Conservation (phyloP, 2,329 filamentous ascomycete species). For the Colletotrichum sp. region DNA sequence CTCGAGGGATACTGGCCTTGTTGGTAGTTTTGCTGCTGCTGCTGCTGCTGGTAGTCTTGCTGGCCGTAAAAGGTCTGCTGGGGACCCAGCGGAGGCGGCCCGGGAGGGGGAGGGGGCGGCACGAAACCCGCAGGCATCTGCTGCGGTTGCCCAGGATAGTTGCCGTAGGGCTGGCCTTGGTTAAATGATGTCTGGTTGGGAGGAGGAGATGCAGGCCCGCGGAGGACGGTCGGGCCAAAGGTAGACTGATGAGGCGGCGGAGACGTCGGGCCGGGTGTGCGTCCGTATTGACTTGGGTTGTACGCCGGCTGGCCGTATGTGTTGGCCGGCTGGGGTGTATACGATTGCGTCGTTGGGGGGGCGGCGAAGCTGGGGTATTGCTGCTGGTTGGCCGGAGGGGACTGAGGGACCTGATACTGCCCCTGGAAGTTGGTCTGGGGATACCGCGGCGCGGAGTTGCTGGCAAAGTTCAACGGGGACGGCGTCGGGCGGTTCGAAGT, state of each 20-base stretch:
- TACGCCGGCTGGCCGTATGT: slow-evolving; percentile 58
- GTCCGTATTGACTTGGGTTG: slow-evolving; percentile 64
- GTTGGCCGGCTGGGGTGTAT: slow-evolving; percentile 41
- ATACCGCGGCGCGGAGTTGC: slow-evolving; percentile 49
- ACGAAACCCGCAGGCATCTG: slow-evolving; percentile 63
- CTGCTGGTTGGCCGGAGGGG: slow-evolving; percentile 56
- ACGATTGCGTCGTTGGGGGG: slow-evolving; percentile 40
- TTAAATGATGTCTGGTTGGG: slow-evolving; percentile 60
- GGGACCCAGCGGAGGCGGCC: slow-evolving; percentile 64
- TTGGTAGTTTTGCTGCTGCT: slow-evolving; percentile 30
- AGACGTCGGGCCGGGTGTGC: slow-evolving; percentile 62
- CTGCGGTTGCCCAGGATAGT: slow-evolving; percentile 34
- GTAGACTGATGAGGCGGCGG: slow-evolving; percentile 67
- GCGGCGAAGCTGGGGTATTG: slow-evolving; percentile 48
- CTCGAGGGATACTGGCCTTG: slow-evolving; percentile 29
- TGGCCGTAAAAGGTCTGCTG: slow-evolving; percentile 64
- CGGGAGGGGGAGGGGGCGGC: slow-evolving; percentile 67
- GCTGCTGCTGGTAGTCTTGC: slow-evolving; percentile 33
- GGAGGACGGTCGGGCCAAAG: slow-evolving; percentile 45
- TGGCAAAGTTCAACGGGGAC: slow-evolving; percentile 37
- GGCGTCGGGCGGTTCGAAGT: slow-evolving; percentile 38
- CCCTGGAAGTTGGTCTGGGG: slow-evolving; percentile 58
- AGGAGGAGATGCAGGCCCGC: slow-evolving; percentile 57
- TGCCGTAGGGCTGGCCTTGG: slow-evolving; percentile 34
- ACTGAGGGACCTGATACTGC: slow-evolving; percentile 65